Evolutionary conservation across 192 early-diverging fungal species (phyloP).

Genomic region (Anaeromyces robustus): DNA sequence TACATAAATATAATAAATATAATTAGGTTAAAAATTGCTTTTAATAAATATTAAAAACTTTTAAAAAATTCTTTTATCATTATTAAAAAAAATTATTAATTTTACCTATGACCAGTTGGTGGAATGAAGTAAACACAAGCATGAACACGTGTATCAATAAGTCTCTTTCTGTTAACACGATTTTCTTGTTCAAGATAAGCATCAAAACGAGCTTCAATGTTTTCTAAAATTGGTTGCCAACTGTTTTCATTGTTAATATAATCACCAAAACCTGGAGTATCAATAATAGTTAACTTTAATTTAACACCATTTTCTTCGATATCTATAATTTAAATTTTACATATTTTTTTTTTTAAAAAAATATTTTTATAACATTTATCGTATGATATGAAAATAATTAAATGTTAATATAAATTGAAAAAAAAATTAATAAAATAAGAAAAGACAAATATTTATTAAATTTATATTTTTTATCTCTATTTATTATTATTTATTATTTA

Average conservation of each 20-base stretch:
- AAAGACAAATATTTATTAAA: too few relatives aligned
- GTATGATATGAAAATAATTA: too few relatives aligned
- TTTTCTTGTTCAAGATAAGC: slow-evolving; percentile 88
- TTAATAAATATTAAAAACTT: background rate
- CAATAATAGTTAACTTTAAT: slow-evolving; percentile 87
- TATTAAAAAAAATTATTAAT: slow-evolving; percentile 6
- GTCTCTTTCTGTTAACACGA: slow-evolving; percentile 68
- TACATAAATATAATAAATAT: background rate
- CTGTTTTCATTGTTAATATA: slow-evolving; percentile 97
- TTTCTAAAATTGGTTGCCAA: slow-evolving; percentile 94
- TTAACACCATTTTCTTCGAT: slow-evolving; percentile 92
- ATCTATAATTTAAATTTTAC: slow-evolving; percentile 16
- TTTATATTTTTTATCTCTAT: too few relatives aligned
- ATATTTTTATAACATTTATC: too few relatives aligned
- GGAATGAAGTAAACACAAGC: slow-evolving; percentile 91
- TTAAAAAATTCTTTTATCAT: slow-evolving; percentile 15
- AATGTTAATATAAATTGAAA: background rate
- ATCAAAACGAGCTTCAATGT: slow-evolving; percentile 97
- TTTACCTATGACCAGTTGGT: slow-evolving; percentile 80
- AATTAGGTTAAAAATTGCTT: too few relatives aligned
- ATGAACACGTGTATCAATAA: slow-evolving; percentile 90
- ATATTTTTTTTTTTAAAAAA: background rate
- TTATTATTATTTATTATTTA: too few relatives aligned
- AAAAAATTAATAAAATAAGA: too few relatives aligned
- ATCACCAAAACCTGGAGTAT: slow-evolving; percentile 97